Percentiles rank a stretch among this genome's conserved stretches.
Evolutionary conservation across 176 grass and related monocot genomes (phyloP).

Genomic region (Dendrocalamus sinicus): DNA sequence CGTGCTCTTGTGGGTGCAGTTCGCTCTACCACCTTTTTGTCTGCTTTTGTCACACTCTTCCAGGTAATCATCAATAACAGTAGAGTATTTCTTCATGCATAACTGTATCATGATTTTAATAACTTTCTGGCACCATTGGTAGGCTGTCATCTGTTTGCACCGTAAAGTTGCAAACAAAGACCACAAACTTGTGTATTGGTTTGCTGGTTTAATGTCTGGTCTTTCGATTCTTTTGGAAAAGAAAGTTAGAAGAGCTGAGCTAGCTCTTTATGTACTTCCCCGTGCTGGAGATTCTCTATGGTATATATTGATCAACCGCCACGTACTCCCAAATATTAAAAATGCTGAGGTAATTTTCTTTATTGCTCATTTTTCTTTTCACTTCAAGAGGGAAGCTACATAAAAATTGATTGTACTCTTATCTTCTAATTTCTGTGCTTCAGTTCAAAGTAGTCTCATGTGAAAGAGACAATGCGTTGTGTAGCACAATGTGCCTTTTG

Average conservation of each 20-base stretch:
- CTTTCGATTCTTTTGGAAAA: conserved; percentile 95
- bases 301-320: conserved; percentile 90
- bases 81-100: conserved; percentile 20
- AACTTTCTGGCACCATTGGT: conserved; percentile 39
- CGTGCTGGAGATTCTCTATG: conserved; percentile 94
- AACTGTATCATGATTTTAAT: conserved; percentile 37
- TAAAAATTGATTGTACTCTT: not conserved
- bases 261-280: conserved; percentile 94
- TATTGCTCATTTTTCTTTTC: not conserved
- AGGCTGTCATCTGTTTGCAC: conserved; percentile 92
- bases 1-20: conserved; percentile 88
- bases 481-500: conserved; percentile 13
- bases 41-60: conserved; percentile 88
- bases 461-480: not conserved
- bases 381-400: not conserved
- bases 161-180: conserved; percentile 89
- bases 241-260: conserved; percentile 88
- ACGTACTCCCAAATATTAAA: conserved; percentile 82
- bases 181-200: conserved; percentile 94
- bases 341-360: conserved; percentile 75
- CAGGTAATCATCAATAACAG: conserved; percentile 69
- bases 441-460: not conserved
- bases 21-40: conserved; percentile 93
- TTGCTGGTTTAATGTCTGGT: conserved; percentile 83
- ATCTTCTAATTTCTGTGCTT: not conserved